Percentiles rank a stretch among this genome's conserved stretches.
These are phyloP conservation scores for Serendipita vermifera DNA, from an alignment of 768 basidiomycete genomes.

Conservation along the genomic window DNA sequence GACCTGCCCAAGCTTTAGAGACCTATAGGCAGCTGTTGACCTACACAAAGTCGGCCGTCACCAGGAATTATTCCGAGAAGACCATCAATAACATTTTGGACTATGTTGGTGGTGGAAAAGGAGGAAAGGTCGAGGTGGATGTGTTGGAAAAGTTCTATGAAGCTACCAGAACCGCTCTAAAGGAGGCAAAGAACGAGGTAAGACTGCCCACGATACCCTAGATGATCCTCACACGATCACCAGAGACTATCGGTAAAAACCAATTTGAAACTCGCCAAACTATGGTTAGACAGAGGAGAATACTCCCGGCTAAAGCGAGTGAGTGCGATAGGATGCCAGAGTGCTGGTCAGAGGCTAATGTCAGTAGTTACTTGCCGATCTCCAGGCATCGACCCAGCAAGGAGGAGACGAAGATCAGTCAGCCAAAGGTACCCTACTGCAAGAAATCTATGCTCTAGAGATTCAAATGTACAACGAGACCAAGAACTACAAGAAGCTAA, in stretches of 20 bases:
- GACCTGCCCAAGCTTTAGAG: slow-evolving; percentile 72
- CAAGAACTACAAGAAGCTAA: slow-evolving; percentile 89
- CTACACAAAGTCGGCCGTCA: slow-evolving; percentile 92
- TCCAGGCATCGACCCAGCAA: slow-evolving; percentile 39
- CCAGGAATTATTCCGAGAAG: slow-evolving; percentile 94
- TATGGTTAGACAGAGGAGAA: slow-evolving; percentile 94
- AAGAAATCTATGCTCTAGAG: slow-evolving; percentile 96
- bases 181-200: slow-evolving; percentile 94
- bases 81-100: slow-evolving; percentile 97
- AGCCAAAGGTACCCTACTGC: slow-evolving; percentile 69
- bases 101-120: slow-evolving; percentile 78
- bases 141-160: slow-evolving; percentile 93
- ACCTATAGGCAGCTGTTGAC: slow-evolving; percentile 78
- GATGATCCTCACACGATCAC: background rate
- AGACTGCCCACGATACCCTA: slow-evolving; percentile 17
- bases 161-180: slow-evolving; percentile 75
- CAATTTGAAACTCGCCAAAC: slow-evolving; percentile 90
- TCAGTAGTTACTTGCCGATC: slow-evolving; percentile 58
- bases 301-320: slow-evolving; percentile 75
- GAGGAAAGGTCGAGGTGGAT: slow-evolving; percentile 39
- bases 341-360: slow-evolving; percentile 5
- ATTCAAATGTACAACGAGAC: slow-evolving; percentile 99
- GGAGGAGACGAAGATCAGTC: slow-evolving; percentile 75
- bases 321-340: slow-evolving; percentile 13
- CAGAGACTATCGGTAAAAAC: slow-evolving; percentile 91